Conservation (phyloP, 495 filamentous ascomycete genomes). For the Letharia columbiana region DNA sequence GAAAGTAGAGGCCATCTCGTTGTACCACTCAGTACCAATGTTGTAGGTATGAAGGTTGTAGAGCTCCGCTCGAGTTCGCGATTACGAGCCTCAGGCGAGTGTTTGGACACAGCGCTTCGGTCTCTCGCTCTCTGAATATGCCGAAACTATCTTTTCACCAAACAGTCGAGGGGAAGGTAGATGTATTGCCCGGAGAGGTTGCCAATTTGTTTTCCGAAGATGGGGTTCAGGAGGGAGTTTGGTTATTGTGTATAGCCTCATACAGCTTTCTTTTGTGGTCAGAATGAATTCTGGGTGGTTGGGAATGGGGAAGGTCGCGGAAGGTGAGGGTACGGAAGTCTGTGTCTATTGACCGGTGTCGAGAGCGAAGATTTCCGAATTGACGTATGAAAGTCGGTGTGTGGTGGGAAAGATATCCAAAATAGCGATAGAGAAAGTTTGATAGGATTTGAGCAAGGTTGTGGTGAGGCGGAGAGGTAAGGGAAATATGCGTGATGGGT, state of each 20-base stretch:
- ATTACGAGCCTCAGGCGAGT: not conserved
- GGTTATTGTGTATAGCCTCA: not conserved
- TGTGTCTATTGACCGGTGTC: not conserved
- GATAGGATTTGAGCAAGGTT: not conserved
- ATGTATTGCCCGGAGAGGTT: not conserved
- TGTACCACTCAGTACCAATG: not conserved
- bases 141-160: not conserved
- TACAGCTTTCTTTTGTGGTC: not conserved
- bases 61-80: not conserved
- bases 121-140: not conserved
- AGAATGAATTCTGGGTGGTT: not conserved
- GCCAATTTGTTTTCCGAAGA: not conserved
- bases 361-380: not conserved
- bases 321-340: not conserved
- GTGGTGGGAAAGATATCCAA: not conserved
- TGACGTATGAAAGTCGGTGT: not conserved
- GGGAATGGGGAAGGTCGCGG: not conserved
- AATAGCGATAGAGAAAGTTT: not conserved
- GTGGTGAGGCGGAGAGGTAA: no score
- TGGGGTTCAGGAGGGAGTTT: not conserved
- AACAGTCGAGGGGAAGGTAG: not conserved
- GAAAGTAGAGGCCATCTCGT: constrained; percentile 43
- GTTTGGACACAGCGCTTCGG: not conserved
- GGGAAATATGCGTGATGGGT: not conserved
- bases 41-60: not conserved